Evolutionary conservation across 306 rosid species (phyloP).

Genomic region (Cucurbita ficifolia): DNA sequence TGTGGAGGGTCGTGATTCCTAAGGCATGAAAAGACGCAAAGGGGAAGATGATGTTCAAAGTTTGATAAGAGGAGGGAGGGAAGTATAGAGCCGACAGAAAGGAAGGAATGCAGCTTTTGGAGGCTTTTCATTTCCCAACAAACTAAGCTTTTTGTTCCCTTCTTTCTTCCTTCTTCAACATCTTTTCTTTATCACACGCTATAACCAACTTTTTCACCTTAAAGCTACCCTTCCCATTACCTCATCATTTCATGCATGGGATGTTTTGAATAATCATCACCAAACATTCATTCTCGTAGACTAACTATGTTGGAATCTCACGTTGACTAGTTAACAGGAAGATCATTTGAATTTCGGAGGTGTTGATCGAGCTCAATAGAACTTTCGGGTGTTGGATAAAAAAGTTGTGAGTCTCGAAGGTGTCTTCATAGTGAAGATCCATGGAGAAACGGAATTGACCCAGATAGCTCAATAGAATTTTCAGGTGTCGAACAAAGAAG

Average conservation of each 20-base stretch:
- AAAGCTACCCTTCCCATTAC: not conserved
- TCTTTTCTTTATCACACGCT: not conserved
- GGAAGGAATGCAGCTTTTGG: constrained; percentile 84
- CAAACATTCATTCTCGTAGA: not conserved
- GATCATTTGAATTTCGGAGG: no score
- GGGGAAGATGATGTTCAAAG: constrained; percentile 48
- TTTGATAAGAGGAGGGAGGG: constrained; percentile 31
- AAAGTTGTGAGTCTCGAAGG: no score
- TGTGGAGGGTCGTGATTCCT: no score
- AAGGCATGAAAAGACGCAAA: constrained; percentile 44
- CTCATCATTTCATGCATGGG: not conserved
- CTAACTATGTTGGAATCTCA: not conserved
- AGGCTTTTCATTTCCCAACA: constrained; percentile 84
- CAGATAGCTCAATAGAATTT: no score
- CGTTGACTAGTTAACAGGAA: no score
- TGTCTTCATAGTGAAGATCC: no score
- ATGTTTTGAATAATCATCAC: not conserved
- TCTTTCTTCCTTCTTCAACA: not conserved
- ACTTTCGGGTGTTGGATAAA: no score
- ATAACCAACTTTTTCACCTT: not conserved
- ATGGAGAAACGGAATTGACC: no score
- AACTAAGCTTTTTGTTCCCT: constrained; percentile 39
- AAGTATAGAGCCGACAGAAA: constrained; percentile 70
- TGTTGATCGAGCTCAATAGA: no score
- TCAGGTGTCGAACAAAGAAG: no score